Conservation (phyloP, 495 filamentous ascomycete species). For the Polyplosphaeria fusca region DNA sequence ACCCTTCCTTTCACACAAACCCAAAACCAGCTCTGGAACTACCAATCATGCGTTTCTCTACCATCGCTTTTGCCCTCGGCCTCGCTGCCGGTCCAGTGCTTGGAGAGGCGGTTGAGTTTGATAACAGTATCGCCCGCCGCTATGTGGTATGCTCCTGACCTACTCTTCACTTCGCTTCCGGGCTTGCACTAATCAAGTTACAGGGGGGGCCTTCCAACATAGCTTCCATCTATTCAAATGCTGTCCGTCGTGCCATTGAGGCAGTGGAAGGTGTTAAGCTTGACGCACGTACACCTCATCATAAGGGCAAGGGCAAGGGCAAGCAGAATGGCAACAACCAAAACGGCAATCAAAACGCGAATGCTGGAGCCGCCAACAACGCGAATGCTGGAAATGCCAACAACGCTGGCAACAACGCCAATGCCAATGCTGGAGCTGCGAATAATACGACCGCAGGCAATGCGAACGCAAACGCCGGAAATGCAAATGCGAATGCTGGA, state of each 20-base stretch:
- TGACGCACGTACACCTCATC: neutral
- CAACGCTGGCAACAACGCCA: neutral
- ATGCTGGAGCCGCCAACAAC: neutral
- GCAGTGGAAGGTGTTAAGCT: too few species aligned
- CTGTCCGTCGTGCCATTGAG: neutral
- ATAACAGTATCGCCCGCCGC: neutral
- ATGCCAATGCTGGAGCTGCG: neutral
- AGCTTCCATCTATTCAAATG: neutral
- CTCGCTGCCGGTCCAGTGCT: neutral
- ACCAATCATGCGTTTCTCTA: neutral
- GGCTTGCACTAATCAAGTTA: too few species aligned
- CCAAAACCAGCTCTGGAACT: neutral
- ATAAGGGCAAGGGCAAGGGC: neutral
- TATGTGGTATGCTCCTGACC: too few species aligned
- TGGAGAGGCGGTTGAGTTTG: neutral
- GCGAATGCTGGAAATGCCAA: neutral
- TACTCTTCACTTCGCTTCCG: too few species aligned
- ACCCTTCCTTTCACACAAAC: neutral
- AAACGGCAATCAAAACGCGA: neutral
- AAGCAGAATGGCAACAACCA: neutral
- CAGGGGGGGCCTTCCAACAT: neutral
- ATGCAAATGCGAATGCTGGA: neutral
- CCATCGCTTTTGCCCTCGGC: neutral
- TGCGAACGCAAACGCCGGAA: neutral
- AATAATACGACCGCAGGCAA: neutral